Base-by-base conservation (phyloP, 1,284 basidiomycete species). In the Lignosus rhinocerotis region DNA sequence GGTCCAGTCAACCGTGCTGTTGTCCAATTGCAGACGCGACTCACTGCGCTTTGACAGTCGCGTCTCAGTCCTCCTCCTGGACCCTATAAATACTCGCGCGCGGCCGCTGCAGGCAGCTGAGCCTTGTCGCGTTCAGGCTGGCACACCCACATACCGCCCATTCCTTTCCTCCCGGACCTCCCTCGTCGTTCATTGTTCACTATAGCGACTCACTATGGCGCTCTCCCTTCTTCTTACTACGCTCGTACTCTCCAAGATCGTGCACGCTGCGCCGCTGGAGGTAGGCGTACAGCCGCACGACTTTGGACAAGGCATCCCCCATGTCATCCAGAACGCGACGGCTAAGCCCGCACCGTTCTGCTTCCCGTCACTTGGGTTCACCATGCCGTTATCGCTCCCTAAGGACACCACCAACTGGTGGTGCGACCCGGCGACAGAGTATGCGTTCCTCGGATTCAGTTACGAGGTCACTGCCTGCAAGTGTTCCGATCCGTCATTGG, bases 381-480 rank as follows among this genome's bases (percentile, higher is more conserved):
- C 67, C 16, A 86, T 82, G 80, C 88, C 88, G 2, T 67, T 70
- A 0, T 56, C 65, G 4, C 67, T 80, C 8, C 86, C 86, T 0
- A 61, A 67, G 32, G 74, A 76, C 51, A 77, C 77, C 60, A 65
- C 61, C 0, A 50, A 64, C 21, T 90, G 88, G 88, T 90, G 88
- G 88, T 90, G 88, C 67, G 70, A 80, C 56, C 69, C 73, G 43
- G 72, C 73, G 55, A 81, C 79, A 1, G 88, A 90, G 67, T 90
- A 88, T 61, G 88, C 80, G 0, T 90, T 90, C 69, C 72, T 90
- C 42, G 88, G 87, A 1, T 86, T 90, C 72, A 87, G 86, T 66
- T 90, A 90, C 62, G 85, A 87, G 67, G 77, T 90, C 25, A 83
- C 84, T 17, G 66, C 63, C 19, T 73, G 72, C 71, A 46, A 39